These are phyloP conservation scores for Gymnopilus dilepis DNA, from an alignment of 768 basidiomycete species.

Conservation along the genomic window DNA sequence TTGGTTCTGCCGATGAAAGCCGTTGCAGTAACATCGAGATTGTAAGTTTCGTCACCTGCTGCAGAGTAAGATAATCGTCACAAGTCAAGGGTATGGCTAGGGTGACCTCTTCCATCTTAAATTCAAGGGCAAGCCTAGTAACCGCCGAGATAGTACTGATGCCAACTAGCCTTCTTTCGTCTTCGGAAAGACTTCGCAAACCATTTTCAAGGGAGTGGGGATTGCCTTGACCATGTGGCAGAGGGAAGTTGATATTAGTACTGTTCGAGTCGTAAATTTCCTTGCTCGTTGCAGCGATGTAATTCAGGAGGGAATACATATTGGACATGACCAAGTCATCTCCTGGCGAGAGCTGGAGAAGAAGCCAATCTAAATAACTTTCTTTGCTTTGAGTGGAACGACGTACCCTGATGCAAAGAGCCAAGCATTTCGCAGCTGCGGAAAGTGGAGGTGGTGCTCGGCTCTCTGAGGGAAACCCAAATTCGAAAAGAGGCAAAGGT, in stretches of 20 bases:
- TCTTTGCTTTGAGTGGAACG: constrained; percentile 1
- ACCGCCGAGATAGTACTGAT: constrained; percentile 94
- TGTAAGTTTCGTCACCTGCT: constrained; percentile 81
- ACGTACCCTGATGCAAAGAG: constrained; percentile 85
- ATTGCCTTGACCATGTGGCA: constrained; percentile 53
- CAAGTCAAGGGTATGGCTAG: not conserved
- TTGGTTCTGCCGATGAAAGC: constrained; percentile 81
- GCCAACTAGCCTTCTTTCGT: constrained; percentile 82
- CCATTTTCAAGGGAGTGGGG: constrained; percentile 67
- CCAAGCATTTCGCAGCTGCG: constrained; percentile 89
- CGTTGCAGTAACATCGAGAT: constrained; percentile 93
- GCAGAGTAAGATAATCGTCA: not conserved
- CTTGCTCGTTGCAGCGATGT: constrained; percentile 84
- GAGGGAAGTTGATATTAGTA: constrained; percentile 46
- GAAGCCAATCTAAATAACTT: too few relatives aligned
- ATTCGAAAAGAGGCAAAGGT: constrained; percentile 87
- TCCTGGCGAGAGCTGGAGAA: constrained; percentile 73
- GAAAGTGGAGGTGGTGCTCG: constrained; percentile 78
- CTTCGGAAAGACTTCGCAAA: constrained; percentile 73
- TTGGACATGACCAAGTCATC: constrained; percentile 93
- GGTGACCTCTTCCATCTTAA: constrained; percentile 78
- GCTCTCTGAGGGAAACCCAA: constrained; percentile 75
- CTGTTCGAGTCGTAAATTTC: constrained; percentile 64
- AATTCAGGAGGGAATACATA: constrained; percentile 95
- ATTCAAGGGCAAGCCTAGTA: constrained; percentile 86